A percentile compares a stretch with the other conserved stretches of the same genome.
Evolutionary conservation across 208 protist genomes (phyloP).

Genomic region (Hexamita inflata): DNA sequence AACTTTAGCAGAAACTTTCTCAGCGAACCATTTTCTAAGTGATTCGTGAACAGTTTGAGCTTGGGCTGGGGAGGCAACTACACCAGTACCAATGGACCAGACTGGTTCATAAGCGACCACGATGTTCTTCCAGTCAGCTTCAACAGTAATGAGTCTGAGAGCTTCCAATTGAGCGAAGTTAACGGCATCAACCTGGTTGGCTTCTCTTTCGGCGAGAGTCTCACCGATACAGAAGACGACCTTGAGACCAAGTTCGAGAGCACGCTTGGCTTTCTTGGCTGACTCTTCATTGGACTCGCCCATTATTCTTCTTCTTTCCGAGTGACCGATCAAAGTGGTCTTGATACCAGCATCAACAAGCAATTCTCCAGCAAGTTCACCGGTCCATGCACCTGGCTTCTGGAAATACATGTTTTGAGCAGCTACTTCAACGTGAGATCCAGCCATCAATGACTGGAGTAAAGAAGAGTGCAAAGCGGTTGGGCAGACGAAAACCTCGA

Average conservation of each 20-base stretch:
- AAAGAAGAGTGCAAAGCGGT: constrained; percentile 26
- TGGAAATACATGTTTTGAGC: constrained; percentile 32
- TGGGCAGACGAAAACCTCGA: constrained; percentile 38
- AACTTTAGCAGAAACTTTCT: constrained; percentile 65
- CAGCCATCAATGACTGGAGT: not conserved
- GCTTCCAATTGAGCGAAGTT: constrained; percentile 65
- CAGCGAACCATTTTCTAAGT: constrained; percentile 66
- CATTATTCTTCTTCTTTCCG: constrained; percentile 73
- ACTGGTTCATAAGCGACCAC: constrained; percentile 96
- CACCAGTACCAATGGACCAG: constrained; percentile 94
- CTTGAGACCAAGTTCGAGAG: constrained; percentile 61
- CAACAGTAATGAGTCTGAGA: constrained; percentile 44
- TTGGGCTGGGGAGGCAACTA: constrained; percentile 77
- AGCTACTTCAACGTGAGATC: constrained; percentile 17
- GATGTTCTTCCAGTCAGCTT: constrained; percentile 60
- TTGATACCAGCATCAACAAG: constrained; percentile 71
- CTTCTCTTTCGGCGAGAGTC: constrained; percentile 69
- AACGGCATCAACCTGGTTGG: constrained; percentile 66
- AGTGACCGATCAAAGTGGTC: constrained; percentile 85
- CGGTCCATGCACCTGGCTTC: constrained; percentile 34
- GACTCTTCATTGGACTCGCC: constrained; percentile 52
- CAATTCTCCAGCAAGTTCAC: constrained; percentile 54
- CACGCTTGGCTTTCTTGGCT: constrained; percentile 66
- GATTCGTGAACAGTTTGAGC: constrained; percentile 69
- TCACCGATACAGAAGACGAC: constrained; percentile 90